These are phyloP conservation scores for Globisporangium solare DNA, from an alignment of 352 stramenopile species.

Conservation along the genomic window DNA sequence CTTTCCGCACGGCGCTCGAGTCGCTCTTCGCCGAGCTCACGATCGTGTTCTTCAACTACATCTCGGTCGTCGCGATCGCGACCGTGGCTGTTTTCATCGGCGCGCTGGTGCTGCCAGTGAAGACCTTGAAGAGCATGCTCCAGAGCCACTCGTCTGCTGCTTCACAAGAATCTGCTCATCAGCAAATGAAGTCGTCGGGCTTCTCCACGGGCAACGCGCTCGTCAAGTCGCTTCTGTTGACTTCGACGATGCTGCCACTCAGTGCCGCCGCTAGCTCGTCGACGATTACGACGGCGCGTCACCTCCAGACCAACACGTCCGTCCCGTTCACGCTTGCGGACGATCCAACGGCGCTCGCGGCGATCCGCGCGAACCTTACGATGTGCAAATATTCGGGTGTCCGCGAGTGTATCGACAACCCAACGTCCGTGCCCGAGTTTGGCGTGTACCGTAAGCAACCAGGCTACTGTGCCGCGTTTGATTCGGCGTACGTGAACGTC, in stretches of 20 bases:
- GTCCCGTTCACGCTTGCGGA: constrained; percentile 37
- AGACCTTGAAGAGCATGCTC: not conserved
- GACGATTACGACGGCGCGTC: constrained; percentile 14
- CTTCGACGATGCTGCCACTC: constrained; percentile 15
- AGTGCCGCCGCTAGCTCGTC: constrained; percentile 1
- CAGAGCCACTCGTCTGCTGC: not conserved
- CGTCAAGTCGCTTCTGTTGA: constrained; percentile 14
- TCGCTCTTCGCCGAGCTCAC: constrained; percentile 19
- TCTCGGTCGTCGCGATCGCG: constrained; percentile 6
- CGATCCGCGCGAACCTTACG: constrained; percentile 28
- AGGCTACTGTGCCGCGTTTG: constrained; percentile 46
- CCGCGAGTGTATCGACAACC: constrained; percentile 45
- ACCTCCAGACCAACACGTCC: not conserved
- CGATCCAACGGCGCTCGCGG: constrained; percentile 27
- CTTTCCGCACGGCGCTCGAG: constrained; percentile 12
- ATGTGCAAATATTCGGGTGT: constrained; percentile 62
- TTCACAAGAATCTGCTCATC: not conserved
- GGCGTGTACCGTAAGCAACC: constrained; percentile 30
- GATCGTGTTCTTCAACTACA: constrained; percentile 19
- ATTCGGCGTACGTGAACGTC: constrained; percentile 44
- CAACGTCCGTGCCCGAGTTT: constrained; percentile 26
- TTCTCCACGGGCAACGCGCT: constrained; percentile 9
- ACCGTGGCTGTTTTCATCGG: constrained; percentile 9
- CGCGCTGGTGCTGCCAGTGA: constrained; percentile 6
- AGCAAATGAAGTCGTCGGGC: constrained; percentile 2